Evolutionary conservation across 371 early-diverging fungal species (phyloP).

Genomic region (Syncephalastrum monosporum): DNA sequence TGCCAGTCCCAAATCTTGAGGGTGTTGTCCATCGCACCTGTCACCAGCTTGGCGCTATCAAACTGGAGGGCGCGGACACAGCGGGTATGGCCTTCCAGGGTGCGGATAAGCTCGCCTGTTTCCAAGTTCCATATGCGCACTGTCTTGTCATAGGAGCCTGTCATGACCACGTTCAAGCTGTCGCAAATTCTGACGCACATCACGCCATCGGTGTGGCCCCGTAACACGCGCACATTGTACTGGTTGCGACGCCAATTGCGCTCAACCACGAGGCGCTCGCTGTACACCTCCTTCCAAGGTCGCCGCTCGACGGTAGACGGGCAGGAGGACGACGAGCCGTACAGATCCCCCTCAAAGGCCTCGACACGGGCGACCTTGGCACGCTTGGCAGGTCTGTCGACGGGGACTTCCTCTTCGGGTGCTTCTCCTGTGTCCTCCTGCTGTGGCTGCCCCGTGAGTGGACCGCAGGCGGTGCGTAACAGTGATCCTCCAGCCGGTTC

Average conservation of each 20-base stretch:
- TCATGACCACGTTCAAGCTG: slow-evolving; percentile 64
- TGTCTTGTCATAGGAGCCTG: slow-evolving; percentile 81
- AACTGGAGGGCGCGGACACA: slow-evolving; percentile 86
- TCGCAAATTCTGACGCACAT: slow-evolving; percentile 84
- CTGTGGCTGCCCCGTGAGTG: slow-evolving; percentile 16
- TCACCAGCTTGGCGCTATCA: slow-evolving; percentile 79
- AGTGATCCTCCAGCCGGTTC: not conserved
- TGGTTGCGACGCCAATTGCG: slow-evolving; percentile 81
- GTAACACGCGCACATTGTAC: slow-evolving; percentile 31
- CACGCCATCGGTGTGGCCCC: slow-evolving; percentile 72
- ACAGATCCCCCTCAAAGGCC: too few relatives aligned
- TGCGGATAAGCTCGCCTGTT: slow-evolving; percentile 68
- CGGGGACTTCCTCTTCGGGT: not conserved
- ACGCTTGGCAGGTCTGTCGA: slow-evolving; percentile 4
- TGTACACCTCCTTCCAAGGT: slow-evolving; percentile 84
- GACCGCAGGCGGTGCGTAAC: not conserved
- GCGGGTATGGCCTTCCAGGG: slow-evolving; percentile 84
- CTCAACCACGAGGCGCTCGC: slow-evolving; percentile 78
- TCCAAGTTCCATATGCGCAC: slow-evolving; percentile 83
- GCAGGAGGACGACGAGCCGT: too few relatives aligned
- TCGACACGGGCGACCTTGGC: slow-evolving; percentile 14
- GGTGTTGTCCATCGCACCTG: slow-evolving; percentile 90
- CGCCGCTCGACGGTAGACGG: slow-evolving; percentile 20
- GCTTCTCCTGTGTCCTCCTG: slow-evolving; percentile 2
- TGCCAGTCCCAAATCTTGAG: slow-evolving; percentile 97